Evolutionary conservation across 768 basidiomycete genomes (phyloP), one percentile per base, ranked within the genome.

Genomic region (Calocybe indica): DNA sequence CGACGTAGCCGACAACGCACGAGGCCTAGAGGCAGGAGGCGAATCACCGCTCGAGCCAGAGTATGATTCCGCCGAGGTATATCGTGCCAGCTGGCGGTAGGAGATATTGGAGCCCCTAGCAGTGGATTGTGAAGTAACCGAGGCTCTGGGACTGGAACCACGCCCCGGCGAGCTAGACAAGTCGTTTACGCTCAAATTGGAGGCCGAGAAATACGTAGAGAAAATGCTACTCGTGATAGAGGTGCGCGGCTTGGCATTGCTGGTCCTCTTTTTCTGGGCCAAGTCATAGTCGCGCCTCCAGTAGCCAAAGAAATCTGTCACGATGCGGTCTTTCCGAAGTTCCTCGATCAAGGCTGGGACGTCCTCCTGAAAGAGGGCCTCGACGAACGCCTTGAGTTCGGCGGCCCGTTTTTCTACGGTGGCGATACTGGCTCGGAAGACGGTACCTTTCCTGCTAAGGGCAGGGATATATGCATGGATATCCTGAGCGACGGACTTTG

Each of bases 231-330:
- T 72, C 4, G 75, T 68, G 28, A 81, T 53, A 0, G 82, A 82
- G 12, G 58, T 60, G 50, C 73, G 71, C 13, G 66, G 55, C 42
- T 57, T 61, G 38, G 53, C 54, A 22, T 57, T 15, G 13, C 54
- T 54, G 39, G 47, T 33, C 50, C 61, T 57, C 35, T 59, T 47
- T 60, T 47, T 80, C 51, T 71, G 69, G 28, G 70, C 71, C 33
- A 79, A 66, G 45, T 90, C 87, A 50, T 76, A 63, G 61, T 92
- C 89, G 35, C 82, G 67, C 51, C 82, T 71, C 89, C 89, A 91
- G 52, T 77, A 74, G 10, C 79, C 84, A 57, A 92, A 92, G 63
- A 91, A 92, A 59, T 90, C 83, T 2, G 79, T 79, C 43, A 88
- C 75, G 29, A 72, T 60, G 32, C 68, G 71, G 28, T 75, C 76